These are phyloP conservation scores for Ampelocalamus luodianensis DNA, from an alignment of 176 grass and related monocot species.

Conservation along the genomic window DNA sequence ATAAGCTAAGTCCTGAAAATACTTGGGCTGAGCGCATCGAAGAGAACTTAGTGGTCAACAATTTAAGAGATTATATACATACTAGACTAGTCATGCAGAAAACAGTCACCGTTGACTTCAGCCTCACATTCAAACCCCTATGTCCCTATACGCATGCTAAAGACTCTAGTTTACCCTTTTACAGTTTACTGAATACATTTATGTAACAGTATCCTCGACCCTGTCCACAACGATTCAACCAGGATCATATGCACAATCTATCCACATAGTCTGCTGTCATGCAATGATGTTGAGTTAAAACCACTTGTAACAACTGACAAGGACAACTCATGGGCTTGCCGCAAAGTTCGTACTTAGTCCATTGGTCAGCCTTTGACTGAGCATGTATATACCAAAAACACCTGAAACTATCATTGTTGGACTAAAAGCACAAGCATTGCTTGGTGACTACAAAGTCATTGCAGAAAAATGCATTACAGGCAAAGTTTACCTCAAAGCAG, in stretches of 20 bases:
- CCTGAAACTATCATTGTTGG: background rate
- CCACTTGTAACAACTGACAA: conserved; percentile 1
- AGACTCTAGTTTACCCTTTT: conserved; percentile 14
- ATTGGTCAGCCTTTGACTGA: background rate
- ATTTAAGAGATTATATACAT: background rate
- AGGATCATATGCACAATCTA: background rate
- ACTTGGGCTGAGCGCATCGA: background rate
- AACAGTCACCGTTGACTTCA: background rate
- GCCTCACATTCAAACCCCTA: conserved; percentile 2
- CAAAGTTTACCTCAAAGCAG: conserved; percentile 4
- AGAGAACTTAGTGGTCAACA: background rate
- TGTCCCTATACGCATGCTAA: background rate
- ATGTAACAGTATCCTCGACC: background rate
- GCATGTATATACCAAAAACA: conserved; percentile 22
- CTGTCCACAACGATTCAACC: background rate
- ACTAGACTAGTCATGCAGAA: conserved; percentile 8
- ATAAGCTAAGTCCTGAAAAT: background rate
- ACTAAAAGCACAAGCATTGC: conserved; percentile 12
- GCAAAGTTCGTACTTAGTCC: background rate
- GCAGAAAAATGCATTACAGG: background rate
- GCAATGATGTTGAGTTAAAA: conserved; percentile 5
- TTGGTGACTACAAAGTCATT: conserved; percentile 1
- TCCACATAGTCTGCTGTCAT: background rate
- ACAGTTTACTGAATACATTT: conserved; percentile 9
- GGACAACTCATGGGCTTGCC: background rate